Percentiles rank a stretch among this genome's conserved stretches.
Evolutionary conservation across 768 basidiomycete genomes (phyloP).

Genomic region (Mycena albidolilacea): DNA sequence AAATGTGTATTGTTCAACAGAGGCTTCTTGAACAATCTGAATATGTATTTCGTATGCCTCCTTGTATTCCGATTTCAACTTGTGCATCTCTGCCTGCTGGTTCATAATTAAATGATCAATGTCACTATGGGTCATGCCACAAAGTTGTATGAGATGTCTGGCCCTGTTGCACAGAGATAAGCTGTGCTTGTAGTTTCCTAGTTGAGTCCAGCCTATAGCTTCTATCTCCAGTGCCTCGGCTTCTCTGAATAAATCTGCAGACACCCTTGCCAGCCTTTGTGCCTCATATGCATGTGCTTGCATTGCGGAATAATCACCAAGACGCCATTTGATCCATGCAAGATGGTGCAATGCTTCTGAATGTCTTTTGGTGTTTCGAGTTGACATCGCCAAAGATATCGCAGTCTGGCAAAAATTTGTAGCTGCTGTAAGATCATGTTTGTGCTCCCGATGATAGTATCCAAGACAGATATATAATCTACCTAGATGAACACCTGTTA

Average conservation of each 20-base stretch:
- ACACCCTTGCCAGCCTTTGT: not conserved
- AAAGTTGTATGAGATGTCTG: not conserved
- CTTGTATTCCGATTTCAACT: not conserved
- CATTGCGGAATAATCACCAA: not conserved
- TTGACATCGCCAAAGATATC: not conserved
- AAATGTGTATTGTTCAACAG: not conserved
- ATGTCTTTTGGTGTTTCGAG: not conserved
- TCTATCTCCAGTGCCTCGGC: not conserved
- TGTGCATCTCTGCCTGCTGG: not conserved
- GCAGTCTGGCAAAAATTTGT: not conserved
- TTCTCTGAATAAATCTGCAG: not conserved
- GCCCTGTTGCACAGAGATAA: not conserved
- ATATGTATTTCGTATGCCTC: not conserved
- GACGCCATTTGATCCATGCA: not conserved
- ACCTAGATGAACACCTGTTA: not conserved
- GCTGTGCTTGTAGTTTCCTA: not conserved
- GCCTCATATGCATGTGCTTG: not conserved
- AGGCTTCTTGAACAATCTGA: not conserved
- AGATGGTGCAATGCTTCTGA: not conserved
- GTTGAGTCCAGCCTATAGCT: not conserved
- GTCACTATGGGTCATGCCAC: not conserved
- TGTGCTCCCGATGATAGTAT: not conserved
- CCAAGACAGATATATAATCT: not conserved
- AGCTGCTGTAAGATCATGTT: not conserved
- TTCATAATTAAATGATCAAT: not conserved